Evolutionary conservation across 148 eudicot genomes (phyloP).

Genomic region (Camellia granthamiana): DNA sequence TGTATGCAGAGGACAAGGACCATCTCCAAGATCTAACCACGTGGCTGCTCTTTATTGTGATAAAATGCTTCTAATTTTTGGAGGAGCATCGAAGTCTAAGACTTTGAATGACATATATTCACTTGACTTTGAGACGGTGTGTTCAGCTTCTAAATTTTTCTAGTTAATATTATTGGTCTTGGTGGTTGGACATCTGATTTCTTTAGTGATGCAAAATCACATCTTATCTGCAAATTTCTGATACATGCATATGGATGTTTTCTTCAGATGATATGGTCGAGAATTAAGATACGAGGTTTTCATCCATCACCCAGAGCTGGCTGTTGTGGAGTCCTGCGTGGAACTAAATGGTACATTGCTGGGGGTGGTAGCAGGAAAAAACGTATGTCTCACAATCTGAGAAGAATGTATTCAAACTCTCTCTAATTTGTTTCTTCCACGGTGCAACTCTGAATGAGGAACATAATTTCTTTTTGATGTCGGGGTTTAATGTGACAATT

Average conservation of each 20-base stretch:
- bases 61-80: slow-evolving; percentile 72
- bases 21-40: slow-evolving; percentile 88
- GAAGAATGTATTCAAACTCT: neutral
- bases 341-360: slow-evolving; percentile 92
- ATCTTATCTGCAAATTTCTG: slow-evolving; percentile 16
- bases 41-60: slow-evolving; percentile 85
- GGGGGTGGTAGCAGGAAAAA: slow-evolving; percentile 94
- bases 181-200: neutral
- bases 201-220: neutral
- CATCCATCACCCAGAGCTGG: slow-evolving; percentile 99
- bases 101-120: slow-evolving; percentile 84
- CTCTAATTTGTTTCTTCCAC: neutral
- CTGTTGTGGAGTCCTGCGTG: slow-evolving; percentile 84
- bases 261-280: slow-evolving; percentile 90
- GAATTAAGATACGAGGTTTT: slow-evolving; percentile 74
- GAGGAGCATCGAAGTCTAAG: slow-evolving; percentile 82
- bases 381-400: slow-evolving; percentile 38
- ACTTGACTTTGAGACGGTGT: slow-evolving; percentile 86
- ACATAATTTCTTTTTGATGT: no score
- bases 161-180: neutral
- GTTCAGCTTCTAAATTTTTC: slow-evolving; percentile 16
- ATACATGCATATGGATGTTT: slow-evolving; percentile 15
- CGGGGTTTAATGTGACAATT: no score
- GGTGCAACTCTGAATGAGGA: neutral
- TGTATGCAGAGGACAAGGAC: slow-evolving; percentile 74